Base-by-base conservation (phyloP, 176 grass and related monocot species). In the Juncus effusus region DNA sequence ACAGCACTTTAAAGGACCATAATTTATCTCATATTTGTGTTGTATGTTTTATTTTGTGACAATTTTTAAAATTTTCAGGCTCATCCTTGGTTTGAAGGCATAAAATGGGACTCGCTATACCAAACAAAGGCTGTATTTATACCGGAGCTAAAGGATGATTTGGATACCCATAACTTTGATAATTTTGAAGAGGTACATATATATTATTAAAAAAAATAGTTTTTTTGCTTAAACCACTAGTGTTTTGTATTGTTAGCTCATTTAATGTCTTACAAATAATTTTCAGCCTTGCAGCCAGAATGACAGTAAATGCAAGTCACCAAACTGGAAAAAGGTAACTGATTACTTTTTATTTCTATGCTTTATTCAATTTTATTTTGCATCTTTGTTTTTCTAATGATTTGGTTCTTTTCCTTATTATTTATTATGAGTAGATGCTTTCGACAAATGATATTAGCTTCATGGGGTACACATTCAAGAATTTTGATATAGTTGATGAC, bases 381-480 rank as follows among this genome's bases (percentile, higher is more conserved):
- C 9, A 47, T 6, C 19, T 28, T 1, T 28, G 19, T 28, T 28
- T 28, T 28, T 28, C 19, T 28, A 28, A 28, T 28, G 19, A 28
- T 28, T 28, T 28, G 28, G 12, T 19, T 36, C 7, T 45, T 40
- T 19, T 59, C 51, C 40, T 59, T 58, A 4, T 65, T 76, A 36
- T 65, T 60, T 77, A 39, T 50, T 50, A 45, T 58, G 15, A 66
- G 54, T 74, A 89, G 86, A 85, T 85, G 70, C 86, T 81, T 67
- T 80, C 54, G 39, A 76, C 85, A 56, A 74, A 83, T 62, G 73
- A 79, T 60, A 69, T 79, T 70, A 84, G 74, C 53, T 88, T 88
- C 76, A 74, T 84, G 47, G 85, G 85, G 4, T 88, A 88, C 59
- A 88, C 80, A 54, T 88, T 80, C 69, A 88, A 88, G 61, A 88